These are phyloP conservation scores for Grosmannia serpens DNA, from an alignment of 2,329 filamentous ascomycete genomes.

Conservation along the genomic window DNA sequence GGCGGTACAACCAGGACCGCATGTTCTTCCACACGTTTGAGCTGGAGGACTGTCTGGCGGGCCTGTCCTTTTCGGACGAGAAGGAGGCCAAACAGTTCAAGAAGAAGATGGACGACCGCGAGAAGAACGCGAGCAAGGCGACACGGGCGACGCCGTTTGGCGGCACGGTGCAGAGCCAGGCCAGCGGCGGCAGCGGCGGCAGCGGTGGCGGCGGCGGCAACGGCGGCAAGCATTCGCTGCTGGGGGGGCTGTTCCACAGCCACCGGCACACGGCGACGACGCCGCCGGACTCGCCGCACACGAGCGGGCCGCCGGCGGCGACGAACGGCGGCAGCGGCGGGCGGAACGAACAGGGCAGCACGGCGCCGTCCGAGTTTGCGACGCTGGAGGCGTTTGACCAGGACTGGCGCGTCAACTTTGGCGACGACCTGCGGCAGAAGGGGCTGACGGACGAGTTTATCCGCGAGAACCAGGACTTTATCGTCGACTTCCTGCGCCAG, in stretches of 20 bases:
- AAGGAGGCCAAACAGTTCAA: constrained; percentile 95
- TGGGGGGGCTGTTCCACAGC: constrained; percentile 51
- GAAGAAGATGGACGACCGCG: constrained; percentile 93
- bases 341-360: constrained; percentile 23
- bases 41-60: constrained; percentile 82
- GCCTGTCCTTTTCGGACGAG: constrained; percentile 86
- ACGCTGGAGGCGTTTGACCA: constrained; percentile 53
- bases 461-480: constrained; percentile 57
- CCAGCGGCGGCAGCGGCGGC: constrained; percentile 23
- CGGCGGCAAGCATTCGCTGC: constrained; percentile 28
- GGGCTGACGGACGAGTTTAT: constrained; percentile 56
- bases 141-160: constrained; percentile 71
- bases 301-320: constrained; percentile 16
- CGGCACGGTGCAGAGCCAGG: constrained; percentile 21
- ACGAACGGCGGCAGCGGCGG: constrained; percentile 17
- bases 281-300: constrained; percentile 44
- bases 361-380: constrained; percentile 43
- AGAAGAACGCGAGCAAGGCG: constrained; percentile 87
- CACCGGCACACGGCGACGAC: constrained; percentile 41
- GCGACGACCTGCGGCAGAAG: constrained; percentile 50
- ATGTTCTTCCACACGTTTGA: constrained; percentile 98
- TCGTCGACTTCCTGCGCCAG: constrained; percentile 51
- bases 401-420: constrained; percentile 53
- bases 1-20: constrained; percentile 90
- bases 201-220: constrained; percentile 20